Evolutionary conservation across 495 filamentous ascomycete genomes (phyloP), one percentile per base, ranked within the genome.

Genomic region (Parathielavia hyrcaniae): DNA sequence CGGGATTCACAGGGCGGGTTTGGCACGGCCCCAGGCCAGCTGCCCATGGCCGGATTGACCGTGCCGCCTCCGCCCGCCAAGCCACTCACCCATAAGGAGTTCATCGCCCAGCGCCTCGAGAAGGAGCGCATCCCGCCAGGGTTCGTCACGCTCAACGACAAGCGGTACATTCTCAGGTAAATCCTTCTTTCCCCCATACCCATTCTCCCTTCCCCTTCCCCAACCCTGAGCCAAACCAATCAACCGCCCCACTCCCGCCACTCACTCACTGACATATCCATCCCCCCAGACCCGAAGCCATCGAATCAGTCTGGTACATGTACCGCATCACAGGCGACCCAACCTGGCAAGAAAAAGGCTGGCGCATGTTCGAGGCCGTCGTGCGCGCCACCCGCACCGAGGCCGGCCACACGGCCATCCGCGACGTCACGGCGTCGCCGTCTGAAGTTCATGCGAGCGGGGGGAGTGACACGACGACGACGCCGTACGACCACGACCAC

Each of bases 291-390:
- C 91, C 91, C 45, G 91, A 96, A 76, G 91, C 91, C 4, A 95
- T 96, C 61, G 91, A 96, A 69, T 95, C 89, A 1, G 89, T 96
- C 14, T 96, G 90, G 79, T 91, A 95, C 76, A 90, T 96, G 87
- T 95, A 88, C 76, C 88, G 91, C 65, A 85, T 93, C 61, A 96
- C 90, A 0, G 91, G 89, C 53, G 87, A 93, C 55, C 69, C 79
- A 0, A 69, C 73, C 47, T 96, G 90, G 89, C 88, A 89, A 54
- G 82, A 87, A 55, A 87, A 88, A 62, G 91, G 90, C 19, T 96
- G 91, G 91, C 79, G 82, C 50, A 96, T 96, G 91, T 96, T 91
- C 67, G 72, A 86, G 65, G 80, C 89, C 10, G 80, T 95, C 61
- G 73, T 83, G 32, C 77, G 78, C 56, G 71, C 84, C 58, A 92